These are phyloP conservation scores for Phytophthora ramorum DNA, from an alignment of 352 stramenopile species.

Conservation along the genomic window DNA sequence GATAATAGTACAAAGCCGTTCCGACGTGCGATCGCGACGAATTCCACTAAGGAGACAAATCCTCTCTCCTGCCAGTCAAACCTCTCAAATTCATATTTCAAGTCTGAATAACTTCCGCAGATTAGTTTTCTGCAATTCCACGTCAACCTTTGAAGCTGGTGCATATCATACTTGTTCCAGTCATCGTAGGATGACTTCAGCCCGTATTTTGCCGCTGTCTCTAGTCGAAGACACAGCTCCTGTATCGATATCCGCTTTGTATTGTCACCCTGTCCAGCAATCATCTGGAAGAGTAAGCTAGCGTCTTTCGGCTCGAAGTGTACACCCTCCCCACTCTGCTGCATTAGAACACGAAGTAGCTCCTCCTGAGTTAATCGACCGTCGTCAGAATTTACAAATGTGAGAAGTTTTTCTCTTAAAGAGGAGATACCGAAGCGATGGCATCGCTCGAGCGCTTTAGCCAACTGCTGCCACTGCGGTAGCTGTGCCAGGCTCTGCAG, in stretches of 20 bases:
- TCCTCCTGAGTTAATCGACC: constrained; percentile 48
- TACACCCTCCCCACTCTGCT: constrained; percentile 24
- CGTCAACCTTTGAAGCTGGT: constrained; percentile 54
- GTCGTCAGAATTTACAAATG: constrained; percentile 45
- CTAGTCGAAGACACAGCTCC: constrained; percentile 42
- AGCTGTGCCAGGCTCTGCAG: constrained; percentile 44
- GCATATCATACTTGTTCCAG: constrained; percentile 53
- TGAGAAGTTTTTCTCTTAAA: constrained; percentile 50
- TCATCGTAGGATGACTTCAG: constrained; percentile 6
- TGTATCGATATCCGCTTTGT: constrained; percentile 42
- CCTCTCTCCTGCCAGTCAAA: constrained; percentile 70
- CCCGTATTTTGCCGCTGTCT: constrained; percentile 32
- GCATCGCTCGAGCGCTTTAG: constrained; percentile 41
- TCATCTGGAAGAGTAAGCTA: constrained; percentile 45
- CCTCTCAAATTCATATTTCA: constrained; percentile 63
- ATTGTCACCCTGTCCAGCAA: constrained; percentile 9
- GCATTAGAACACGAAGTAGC: constrained; percentile 50
- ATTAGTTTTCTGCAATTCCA: constrained; percentile 61
- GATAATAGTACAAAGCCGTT: constrained; percentile 62
- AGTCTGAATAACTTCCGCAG: constrained; percentile 35
- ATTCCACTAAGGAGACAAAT: constrained; percentile 55
- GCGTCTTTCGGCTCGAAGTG: constrained; percentile 51
- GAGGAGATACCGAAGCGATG: constrained; percentile 43
- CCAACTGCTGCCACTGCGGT: constrained; percentile 28
- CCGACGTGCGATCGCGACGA: constrained; percentile 43